phyloP scores from a whole-genome alignment of 164 flowering plant species.

The Stephania cephalantha region DNA sequence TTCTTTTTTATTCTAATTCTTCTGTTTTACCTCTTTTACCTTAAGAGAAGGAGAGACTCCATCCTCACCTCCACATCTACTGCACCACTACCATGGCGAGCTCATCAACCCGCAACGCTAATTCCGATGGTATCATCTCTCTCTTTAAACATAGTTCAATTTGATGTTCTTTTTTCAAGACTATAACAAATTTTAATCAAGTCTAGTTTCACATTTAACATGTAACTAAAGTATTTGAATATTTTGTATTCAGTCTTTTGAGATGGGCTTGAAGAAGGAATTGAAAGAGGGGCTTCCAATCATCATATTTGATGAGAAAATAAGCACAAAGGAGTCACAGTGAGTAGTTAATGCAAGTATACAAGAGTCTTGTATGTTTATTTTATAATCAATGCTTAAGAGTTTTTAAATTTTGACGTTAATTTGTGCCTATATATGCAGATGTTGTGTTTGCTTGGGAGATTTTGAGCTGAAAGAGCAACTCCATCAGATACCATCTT shows the following conservation, averaged over 20 bases:
- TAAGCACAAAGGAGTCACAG: conserved; percentile 49
- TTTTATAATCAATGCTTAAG: neutral
- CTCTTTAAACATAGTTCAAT: neutral
- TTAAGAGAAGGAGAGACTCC: conserved; percentile 60
- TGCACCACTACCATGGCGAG: conserved; percentile 24
- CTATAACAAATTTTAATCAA: neutral
- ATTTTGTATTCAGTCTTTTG: conserved; percentile 27
- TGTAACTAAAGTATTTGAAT: no score
- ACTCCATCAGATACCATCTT: conserved; percentile 52
- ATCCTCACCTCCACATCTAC: conserved; percentile 28
- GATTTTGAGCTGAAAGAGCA: conserved; percentile 76
- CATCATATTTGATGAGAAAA: conserved; percentile 53
- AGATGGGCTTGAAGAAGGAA: conserved; percentile 43
- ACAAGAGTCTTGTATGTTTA: neutral
- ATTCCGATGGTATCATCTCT: conserved; percentile 29
- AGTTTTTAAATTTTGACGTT: neutral
- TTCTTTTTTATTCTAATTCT: conserved; percentile 68
- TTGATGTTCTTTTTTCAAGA: neutral
- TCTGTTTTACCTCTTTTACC: conserved; percentile 74
- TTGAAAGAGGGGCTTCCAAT: conserved; percentile 51
- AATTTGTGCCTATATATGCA: conserved; percentile 13
- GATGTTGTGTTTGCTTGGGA: conserved; percentile 88
- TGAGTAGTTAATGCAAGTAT: conserved; percentile 28
- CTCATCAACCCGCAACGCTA: conserved; percentile 24
- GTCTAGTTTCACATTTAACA: neutral